Evolutionary conservation across 257 asterid genomes (phyloP).

Genomic region (Marsdenia floribunda): DNA sequence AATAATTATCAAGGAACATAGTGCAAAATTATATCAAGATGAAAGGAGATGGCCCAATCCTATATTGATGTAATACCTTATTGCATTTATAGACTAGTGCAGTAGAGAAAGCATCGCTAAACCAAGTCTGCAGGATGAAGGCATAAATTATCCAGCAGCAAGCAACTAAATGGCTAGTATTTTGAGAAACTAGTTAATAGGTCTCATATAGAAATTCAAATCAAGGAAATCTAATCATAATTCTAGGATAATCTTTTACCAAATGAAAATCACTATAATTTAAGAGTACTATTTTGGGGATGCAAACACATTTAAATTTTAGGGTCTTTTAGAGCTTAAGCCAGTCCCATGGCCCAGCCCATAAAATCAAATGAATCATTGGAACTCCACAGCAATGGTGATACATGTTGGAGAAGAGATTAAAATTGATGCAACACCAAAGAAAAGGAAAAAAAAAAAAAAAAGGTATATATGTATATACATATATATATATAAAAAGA

Average conservation of each 20-base stretch:
- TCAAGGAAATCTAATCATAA: background rate
- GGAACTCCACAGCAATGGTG: background rate
- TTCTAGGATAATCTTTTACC: background rate
- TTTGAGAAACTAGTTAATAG: background rate
- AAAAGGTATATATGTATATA: background rate
- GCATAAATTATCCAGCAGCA: background rate
- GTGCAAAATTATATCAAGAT: background rate
- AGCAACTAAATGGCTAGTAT: background rate
- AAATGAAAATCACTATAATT: background rate
- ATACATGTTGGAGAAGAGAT: background rate
- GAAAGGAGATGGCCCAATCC: background rate
- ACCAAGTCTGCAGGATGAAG: background rate
- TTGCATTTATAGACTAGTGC: background rate
- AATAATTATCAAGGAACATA: background rate
- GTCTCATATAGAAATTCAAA: background rate
- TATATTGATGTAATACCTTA: background rate
- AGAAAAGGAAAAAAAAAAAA: background rate
- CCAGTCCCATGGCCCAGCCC: background rate
- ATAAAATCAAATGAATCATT: background rate
- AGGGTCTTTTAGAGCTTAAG: background rate
- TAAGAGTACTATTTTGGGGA: background rate
- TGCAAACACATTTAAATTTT: background rate
- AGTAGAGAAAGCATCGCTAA: background rate
- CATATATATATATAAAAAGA: too few relatives aligned
- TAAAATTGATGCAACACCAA: background rate